Base-by-base conservation (phyloP, 1,284 basidiomycete genomes). In the Moesziomyces globuligerus region DNA sequence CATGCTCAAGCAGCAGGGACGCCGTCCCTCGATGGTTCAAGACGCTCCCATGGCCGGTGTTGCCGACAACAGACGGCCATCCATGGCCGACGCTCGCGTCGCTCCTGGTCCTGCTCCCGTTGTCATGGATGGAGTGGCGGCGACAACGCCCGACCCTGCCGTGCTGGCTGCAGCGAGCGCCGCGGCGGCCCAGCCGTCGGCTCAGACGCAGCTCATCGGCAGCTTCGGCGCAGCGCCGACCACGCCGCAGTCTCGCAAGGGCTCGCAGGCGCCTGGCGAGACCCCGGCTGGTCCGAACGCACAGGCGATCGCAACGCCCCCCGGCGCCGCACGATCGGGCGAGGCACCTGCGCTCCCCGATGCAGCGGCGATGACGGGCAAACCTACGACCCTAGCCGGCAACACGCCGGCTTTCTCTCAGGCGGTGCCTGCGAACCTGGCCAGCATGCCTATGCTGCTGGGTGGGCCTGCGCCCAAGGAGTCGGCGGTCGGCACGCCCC, bases 401-500 rank as follows among this genome's bases (percentile, higher is more conserved):
- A 38, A 60, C 47, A 38, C 70, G 36, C 38, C 68, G 18, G 55
- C 67, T 15, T 56, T 55, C 45, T 52, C 49, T 18, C 43, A 69
- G 17, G 51, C 74, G 42, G 50, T 73, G 75, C 37, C 82, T 78
- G 21, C 81, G 84, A 52, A 83, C 25, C 50, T 68, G 24, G 55
- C 68, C 50, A 57, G 65, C 50, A 59, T 64, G 26, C 75, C 76
- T n/a, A 72, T 81, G 49, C 84, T 66, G 53, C 84, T 64, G 54
- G 83, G 78, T 34, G 78, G 76, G 24, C 64, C 83, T 10, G 83
- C 82, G 0, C 79, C 74, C 0, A 54, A 69, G 18, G 54, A 64
- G 53, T 78, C 75, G 13, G 76, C 72, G 6, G 61, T 72, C 26
- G 76, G 73, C 75, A 86, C 84, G 13, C 84, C 85, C 8, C 84